Evolutionary conservation across 208 protist species (phyloP).

Genomic region (Phytomonas sp.): DNA sequence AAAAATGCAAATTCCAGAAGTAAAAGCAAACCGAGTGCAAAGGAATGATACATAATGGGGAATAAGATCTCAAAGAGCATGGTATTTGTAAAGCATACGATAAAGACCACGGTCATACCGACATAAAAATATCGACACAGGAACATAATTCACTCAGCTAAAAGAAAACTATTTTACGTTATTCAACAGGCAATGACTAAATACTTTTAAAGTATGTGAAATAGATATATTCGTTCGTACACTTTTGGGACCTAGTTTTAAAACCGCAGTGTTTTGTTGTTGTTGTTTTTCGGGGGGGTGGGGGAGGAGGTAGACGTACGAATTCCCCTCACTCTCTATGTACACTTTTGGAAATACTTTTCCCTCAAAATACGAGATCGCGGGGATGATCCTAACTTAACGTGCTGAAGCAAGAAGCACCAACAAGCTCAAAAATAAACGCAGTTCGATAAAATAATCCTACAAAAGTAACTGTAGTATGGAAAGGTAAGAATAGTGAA

Average conservation of each 20-base stretch:
- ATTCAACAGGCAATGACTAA: not conserved
- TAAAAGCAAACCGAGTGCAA: not conserved
- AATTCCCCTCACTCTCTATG: not conserved
- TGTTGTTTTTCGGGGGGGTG: too few relatives aligned
- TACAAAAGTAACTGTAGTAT: not conserved
- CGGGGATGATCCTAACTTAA: not conserved
- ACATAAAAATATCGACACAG: not conserved
- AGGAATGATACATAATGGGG: not conserved
- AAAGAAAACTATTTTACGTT: not conserved
- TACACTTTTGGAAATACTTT: not conserved
- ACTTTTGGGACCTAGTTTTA: not conserved
- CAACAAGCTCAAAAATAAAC: not conserved
- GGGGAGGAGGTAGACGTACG: not conserved
- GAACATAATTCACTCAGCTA: not conserved
- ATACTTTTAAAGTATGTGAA: not conserved
- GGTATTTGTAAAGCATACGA: not conserved
- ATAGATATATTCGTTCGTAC: not conserved
- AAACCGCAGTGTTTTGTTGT: not conserved
- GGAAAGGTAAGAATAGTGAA: not conserved
- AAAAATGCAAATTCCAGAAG: conserved; percentile 7
- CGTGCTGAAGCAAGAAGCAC: not conserved
- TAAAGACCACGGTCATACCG: not conserved
- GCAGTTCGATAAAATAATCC: not conserved
- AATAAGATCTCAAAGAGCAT: not conserved
- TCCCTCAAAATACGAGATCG: not conserved